Evolutionary conservation across 768 basidiomycete species (phyloP).

Genomic region (Boletus speciosus): DNA sequence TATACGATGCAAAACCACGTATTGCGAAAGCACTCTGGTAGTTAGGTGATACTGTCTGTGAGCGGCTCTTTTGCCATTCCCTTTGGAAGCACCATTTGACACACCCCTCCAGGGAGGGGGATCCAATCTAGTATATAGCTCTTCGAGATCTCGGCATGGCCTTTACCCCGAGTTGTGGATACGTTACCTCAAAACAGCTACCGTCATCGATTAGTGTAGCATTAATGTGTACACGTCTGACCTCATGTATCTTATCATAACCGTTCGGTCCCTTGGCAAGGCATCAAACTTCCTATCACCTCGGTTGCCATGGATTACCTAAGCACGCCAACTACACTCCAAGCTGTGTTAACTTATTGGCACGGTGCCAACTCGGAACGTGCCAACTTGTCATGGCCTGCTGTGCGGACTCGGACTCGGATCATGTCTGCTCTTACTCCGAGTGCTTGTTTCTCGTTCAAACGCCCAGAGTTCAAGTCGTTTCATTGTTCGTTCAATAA

Average conservation of each 20-base stretch:
- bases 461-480: neutral
- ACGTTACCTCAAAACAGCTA: neutral
- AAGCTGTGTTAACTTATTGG: too few relatives aligned
- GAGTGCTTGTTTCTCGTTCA: neutral
- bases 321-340: neutral
- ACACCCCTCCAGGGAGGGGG: neutral
- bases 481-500: neutral
- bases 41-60: neutral
- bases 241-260: conserved; percentile 7
- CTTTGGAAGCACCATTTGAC: neutral
- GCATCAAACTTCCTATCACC: neutral
- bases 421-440: neutral
- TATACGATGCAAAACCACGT: conserved; percentile 19
- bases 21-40: conserved; percentile 5
- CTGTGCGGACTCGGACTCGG: neutral
- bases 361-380: too few relatives aligned
- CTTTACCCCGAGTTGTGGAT: neutral
- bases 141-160: neutral
- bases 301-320: neutral
- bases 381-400: conserved; percentile 6
- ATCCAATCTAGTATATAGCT: neutral
- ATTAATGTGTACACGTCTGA: neutral
- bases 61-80: neutral
- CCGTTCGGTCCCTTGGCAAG: neutral
- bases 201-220: neutral